phyloP scores from a whole-genome alignment of 2,329 filamentous ascomycete genomes.

The Sarocladium strictum region DNA sequence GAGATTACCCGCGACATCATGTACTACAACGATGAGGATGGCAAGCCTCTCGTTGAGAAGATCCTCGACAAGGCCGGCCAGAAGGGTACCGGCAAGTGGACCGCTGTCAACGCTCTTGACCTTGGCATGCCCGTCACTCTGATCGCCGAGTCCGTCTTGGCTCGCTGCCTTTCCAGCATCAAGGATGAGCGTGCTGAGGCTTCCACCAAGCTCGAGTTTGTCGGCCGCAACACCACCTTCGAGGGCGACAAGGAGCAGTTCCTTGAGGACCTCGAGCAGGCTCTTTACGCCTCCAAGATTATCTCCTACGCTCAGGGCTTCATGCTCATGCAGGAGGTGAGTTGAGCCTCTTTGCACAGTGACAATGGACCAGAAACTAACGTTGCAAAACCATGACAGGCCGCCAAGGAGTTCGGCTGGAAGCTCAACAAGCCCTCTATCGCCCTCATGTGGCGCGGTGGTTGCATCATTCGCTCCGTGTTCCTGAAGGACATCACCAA shows the following conservation, averaged over 20 bases:
- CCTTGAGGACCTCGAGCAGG: conserved; percentile 96
- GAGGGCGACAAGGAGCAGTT: conserved; percentile 88
- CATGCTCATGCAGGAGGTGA: conserved; percentile 98
- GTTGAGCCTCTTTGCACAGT: no score
- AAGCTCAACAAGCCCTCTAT: conserved; percentile 99
- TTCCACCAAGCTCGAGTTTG: conserved; percentile 65
- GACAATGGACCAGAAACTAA: background rate
- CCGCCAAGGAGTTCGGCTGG: conserved; percentile 93
- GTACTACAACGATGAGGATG: conserved; percentile 96
- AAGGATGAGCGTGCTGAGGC: conserved; percentile 89
- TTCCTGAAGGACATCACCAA: conserved; percentile 99
- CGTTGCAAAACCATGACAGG: conserved; percentile 41
- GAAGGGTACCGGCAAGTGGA: conserved; percentile 99
- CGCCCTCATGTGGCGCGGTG: conserved; percentile 99
- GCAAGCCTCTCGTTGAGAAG: conserved; percentile 90
- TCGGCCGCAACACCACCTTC: conserved; percentile 73
- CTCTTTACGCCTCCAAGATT: conserved; percentile 98
- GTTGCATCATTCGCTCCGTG: conserved; percentile 99
- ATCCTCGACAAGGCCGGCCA: conserved; percentile 97
- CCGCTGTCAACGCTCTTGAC: conserved; percentile 96
- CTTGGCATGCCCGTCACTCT: conserved; percentile 97
- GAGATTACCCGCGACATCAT: conserved; percentile 99
- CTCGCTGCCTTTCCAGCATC: conserved; percentile 87
- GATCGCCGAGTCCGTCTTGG: conserved; percentile 94
- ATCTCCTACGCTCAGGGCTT: conserved; percentile 99